Evolutionary conservation across 306 rosid species (phyloP).

Genomic region (Arachis hypogaea): DNA sequence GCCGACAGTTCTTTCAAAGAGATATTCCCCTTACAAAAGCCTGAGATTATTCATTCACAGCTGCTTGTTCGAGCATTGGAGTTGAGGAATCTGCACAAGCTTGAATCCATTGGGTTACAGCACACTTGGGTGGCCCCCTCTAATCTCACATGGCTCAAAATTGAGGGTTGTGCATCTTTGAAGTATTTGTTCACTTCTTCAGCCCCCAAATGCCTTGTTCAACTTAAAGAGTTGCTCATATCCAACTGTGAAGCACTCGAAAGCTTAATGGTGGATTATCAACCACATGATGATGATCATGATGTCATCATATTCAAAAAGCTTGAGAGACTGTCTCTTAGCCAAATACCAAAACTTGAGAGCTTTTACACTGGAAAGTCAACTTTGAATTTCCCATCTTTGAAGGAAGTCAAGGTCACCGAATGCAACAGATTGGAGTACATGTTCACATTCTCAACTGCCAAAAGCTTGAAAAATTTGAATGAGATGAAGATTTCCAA

Average conservation of each 20-base stretch:
- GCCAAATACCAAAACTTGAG: not conserved
- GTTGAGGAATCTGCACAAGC: not conserved
- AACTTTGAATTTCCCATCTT: not conserved
- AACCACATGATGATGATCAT: too few species aligned
- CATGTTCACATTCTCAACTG: too few species aligned
- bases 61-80: not conserved
- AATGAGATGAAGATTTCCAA: too few species aligned
- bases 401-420: not conserved
- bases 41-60: not conserved
- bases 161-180: not conserved
- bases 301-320: too few species aligned
- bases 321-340: not conserved
- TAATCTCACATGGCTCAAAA: not conserved
- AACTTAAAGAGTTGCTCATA: not conserved
- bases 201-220: not conserved
- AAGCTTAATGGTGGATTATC: too few species aligned
- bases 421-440: too few species aligned
- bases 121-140: not conserved
- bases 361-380: slow-evolving; percentile 18
- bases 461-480: too few species aligned
- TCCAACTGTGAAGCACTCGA: not conserved
- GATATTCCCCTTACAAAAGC: not conserved
- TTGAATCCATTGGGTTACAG: not conserved
- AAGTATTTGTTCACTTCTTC: not conserved
- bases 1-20: not conserved